Percentiles rank a stretch among this genome's conserved stretches.
Evolutionary conservation across 192 early-diverging fungal species (phyloP).

Genomic region (Coemansia sp.): DNA sequence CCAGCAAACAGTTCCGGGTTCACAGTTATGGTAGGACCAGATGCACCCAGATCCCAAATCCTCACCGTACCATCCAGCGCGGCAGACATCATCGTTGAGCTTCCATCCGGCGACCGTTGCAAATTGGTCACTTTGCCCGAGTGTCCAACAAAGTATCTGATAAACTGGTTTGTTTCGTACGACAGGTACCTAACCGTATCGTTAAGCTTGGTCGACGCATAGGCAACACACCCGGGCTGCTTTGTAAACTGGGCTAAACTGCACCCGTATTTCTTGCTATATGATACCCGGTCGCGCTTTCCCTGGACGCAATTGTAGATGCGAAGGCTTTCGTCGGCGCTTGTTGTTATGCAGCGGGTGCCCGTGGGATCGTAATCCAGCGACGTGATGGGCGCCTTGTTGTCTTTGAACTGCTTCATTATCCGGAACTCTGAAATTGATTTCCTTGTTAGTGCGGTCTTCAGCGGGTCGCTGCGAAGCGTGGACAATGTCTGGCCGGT

Average conservation of each 20-base stretch:
- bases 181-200: slow-evolving; percentile 93
- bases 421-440: slow-evolving; percentile 35
- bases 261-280: slow-evolving; percentile 96
- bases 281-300: slow-evolving; percentile 71
- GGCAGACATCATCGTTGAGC: slow-evolving; percentile 59
- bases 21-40: slow-evolving; percentile 37
- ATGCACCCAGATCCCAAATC: slow-evolving; percentile 80
- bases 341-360: slow-evolving; percentile 73
- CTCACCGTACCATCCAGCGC: slow-evolving; percentile 74
- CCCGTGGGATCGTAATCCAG: slow-evolving; percentile 81
- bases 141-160: slow-evolving; percentile 92
- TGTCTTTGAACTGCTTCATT: slow-evolving; percentile 77
- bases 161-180: slow-evolving; percentile 91
- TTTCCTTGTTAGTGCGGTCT: slow-evolving; percentile 21
- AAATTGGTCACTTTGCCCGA: slow-evolving; percentile 70
- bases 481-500: slow-evolving; percentile 17
- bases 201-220: slow-evolving; percentile 94
- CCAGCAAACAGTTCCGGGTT: not conserved
- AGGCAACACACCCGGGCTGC: slow-evolving; percentile 71
- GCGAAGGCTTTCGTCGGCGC: slow-evolving; percentile 82
- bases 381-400: slow-evolving; percentile 72
- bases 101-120: slow-evolving; percentile 76
- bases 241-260: slow-evolving; percentile 87
- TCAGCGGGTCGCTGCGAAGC: slow-evolving; percentile 33
- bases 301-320: slow-evolving; percentile 82